Evolutionary conservation across 2,329 filamentous ascomycete species (phyloP), one percentile per base, ranked within the genome.

Genomic region (Fusarium dlaminii): DNA sequence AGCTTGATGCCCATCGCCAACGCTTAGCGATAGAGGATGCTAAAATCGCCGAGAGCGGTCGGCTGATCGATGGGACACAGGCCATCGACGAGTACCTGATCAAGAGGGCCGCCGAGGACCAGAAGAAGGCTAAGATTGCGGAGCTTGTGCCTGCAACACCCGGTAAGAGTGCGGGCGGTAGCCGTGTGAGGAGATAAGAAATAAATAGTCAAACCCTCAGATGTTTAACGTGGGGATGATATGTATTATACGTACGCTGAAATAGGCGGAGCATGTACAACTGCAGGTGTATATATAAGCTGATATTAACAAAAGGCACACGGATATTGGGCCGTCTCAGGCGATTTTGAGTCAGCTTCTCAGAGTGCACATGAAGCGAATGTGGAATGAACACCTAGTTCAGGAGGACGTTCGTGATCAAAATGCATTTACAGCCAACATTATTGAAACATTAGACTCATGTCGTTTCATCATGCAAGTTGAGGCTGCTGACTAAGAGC

Each of bases 1-100:
- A 93, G 82, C 85, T 98, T 57, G 88, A 90, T n/a, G 87, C 86
- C 46, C 84, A 86, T 68, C 88, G 94, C 59, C 80, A 86, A 68
- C 81, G 87, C 79, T 80, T 85, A 29, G 80, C 87, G 57, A 76
- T 87, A 66, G 81, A 86, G 34, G 93, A 96, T 75, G 82, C 87
- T 69, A 70, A 84, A 77, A 88, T 84, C 78, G 82, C 83, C 64
- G 82, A 90, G 59, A 83, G 86, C 22, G 90, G 90, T 24, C 80
- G 81, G 66, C 73, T 93, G 54, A 82, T 95, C n/a, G 84, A 91
- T 76, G 91, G 91, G n/a, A 75, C 82, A 39, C 78, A 85, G 78
- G 81, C 80, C 63, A 87, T 91, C 60, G 81, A 88, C 49, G 72
- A 75, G 11, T 80, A 78, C 64, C 66, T 83, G 71, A 75, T 79